Conservation (phyloP, 345 rosid genomes). For the Turritis glabra region DNA sequence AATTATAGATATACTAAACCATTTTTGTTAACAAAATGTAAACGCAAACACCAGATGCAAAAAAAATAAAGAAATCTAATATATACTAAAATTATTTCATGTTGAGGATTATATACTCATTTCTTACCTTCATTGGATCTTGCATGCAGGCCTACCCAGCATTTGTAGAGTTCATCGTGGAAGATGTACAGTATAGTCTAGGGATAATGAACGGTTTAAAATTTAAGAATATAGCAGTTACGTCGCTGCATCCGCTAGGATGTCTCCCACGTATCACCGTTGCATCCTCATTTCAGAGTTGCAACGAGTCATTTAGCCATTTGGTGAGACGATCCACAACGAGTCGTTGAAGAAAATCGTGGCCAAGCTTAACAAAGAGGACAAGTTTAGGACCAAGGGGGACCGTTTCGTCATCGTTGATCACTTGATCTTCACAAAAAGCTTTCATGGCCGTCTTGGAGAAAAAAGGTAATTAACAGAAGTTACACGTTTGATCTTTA, state of each 20-base stretch:
- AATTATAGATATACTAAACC: too few relatives aligned
- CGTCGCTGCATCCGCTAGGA: constrained; percentile 57
- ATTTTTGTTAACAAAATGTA: too few relatives aligned
- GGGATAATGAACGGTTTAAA: constrained; percentile 32
- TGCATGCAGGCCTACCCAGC: constrained; percentile 47
- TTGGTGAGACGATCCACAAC: constrained; percentile 54
- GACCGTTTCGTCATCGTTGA: constrained; percentile 44
- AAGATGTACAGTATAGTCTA: constrained; percentile 33
- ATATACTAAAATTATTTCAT: too few relatives aligned
- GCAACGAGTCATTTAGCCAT: constrained; percentile 45
- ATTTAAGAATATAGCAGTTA: constrained; percentile 43
- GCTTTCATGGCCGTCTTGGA: constrained; percentile 52
- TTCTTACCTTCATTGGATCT: too few relatives aligned
- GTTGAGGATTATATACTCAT: too few relatives aligned
- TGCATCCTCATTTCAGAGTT: constrained; percentile 39
- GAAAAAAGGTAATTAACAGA: constrained; percentile 24
- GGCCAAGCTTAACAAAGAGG: constrained; percentile 39
- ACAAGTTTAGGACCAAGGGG: constrained; percentile 7
- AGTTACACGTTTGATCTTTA: neutral
- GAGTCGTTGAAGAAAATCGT: constrained; percentile 44
- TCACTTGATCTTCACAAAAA: constrained; percentile 51
- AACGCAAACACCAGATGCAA: too few relatives aligned
- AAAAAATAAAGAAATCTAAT: too few relatives aligned
- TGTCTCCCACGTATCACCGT: constrained; percentile 58
- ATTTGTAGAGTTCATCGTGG: constrained; percentile 52